Evolutionary conservation across 139 green algal genomes (phyloP), one percentile per base, ranked within the genome.

Genomic region (Eudorina sp.): DNA sequence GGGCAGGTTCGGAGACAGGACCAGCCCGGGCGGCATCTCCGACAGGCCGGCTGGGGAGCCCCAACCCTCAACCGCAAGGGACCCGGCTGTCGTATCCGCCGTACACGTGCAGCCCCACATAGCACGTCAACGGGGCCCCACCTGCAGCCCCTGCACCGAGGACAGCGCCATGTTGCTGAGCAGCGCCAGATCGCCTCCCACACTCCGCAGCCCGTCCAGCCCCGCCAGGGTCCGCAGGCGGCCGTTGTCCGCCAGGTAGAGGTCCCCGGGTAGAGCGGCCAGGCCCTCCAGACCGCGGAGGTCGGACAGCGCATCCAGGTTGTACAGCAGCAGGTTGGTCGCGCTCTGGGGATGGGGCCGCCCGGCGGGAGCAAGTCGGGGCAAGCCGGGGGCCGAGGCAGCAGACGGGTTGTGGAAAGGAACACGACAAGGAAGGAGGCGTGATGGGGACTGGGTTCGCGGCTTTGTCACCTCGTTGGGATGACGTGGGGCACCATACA

Each of bases 301-400:
- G 81, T 87, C 81, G 18, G 8, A 38, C 6, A 87, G 81, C 5
- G 46, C 81, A 64, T 87, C 81, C 45, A 87, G 46, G 81, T 87
- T 87, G 81, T 87, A 87, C 23, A 87, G 1, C 29, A 87, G 81
- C 62, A 87, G 64, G 66, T 51, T 68, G 45, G 64, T 8, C 23
- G 45, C 81, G 34, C 62, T 53, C 81, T 87, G 81, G 6, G 78
- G 78, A n/a, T n/a, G n/a, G n/a, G n/a, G n/a, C n/a, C n/a, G n/a
- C n/a, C n/a, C n/a, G n/a, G n/a, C n/a, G n/a, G n/a, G n/a, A n/a
- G n/a, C n/a, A n/a, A n/a, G n/a, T n/a, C n/a, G n/a, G n/a, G n/a
- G n/a, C n/a, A n/a, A n/a, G n/a, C n/a, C n/a, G n/a, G n/a, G n/a
- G n/a, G n/a, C n/a, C n/a, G n/a, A n/a, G n/a, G n/a, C n/a, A n/a